Evolutionary conservation across 441 rosid species (phyloP), one percentile per base, ranked within the genome.

Genomic region (Populus tomentosa): DNA sequence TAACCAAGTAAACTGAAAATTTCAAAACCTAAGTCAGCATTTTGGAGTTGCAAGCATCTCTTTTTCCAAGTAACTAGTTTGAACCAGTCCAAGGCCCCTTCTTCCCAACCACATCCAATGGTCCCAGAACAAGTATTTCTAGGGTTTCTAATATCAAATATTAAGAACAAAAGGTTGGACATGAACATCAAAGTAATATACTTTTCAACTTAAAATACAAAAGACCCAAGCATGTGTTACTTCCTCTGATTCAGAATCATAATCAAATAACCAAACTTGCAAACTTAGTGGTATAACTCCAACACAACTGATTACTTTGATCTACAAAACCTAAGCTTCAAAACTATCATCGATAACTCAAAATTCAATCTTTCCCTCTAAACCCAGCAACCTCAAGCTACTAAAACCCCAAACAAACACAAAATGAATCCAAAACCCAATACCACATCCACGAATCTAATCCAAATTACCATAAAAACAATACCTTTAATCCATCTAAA

Each of bases 311-410:
- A 70, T 6, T 16, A 72, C 64, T 80, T 46, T 80, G 88, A 84
- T 83, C 86, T 78, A 64, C 63, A 64, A 53, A 74, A 40, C 26
- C 69, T 16, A 71, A 77, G 78, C 70, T 11, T 67, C 23, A 23
- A 72, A 62, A 64, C 46, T 53, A 72, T 30, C 69, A 71, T 69
- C 53, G 35, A 62, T 5, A 73, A 28, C 77, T 76, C 35, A 84
- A 70, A 38, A 8, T 70, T 71, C 21, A 75, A 74, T 26, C 68
- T 62, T 33, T 70, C 42, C 69, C 78, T 65, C 82, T 80, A 75
- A 59, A 71, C 80, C 71, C 71, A 32, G 78, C 33, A 10, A 10
- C 73, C 78, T 50, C 80, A 75, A 78, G 67, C 82, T 72, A 79
- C 72, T 76, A 50, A 76, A 80, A 81, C 75, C 70, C 76, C 66